A percentile compares a stretch with the other conserved stretches of the same genome.
These are phyloP conservation scores for Cryptosporidium felis DNA, from an alignment of 169 alveolate species.

Conservation along the genomic window DNA sequence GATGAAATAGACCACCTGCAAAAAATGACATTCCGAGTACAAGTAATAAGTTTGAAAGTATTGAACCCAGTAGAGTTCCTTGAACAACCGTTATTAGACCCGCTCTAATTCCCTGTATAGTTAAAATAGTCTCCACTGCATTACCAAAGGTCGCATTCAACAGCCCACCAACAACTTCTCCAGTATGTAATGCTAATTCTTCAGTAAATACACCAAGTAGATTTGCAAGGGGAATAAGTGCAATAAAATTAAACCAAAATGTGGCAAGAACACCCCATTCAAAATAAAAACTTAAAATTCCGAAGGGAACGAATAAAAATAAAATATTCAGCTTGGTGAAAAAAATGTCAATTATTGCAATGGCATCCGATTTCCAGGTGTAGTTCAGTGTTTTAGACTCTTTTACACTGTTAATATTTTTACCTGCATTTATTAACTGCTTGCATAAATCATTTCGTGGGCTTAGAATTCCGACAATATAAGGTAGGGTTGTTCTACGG, in stretches of 20 bases:
- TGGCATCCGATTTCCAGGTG: constrained; percentile 74
- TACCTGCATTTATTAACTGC: constrained; percentile 31
- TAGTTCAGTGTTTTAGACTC: constrained; percentile 61
- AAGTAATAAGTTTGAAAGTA: constrained; percentile 83
- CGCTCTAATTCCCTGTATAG: constrained; percentile 82
- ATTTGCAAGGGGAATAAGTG: constrained; percentile 84
- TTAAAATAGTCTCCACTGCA: constrained; percentile 88
- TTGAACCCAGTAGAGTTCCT: constrained; percentile 86
- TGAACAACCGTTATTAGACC: constrained; percentile 85
- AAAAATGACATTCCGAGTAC: constrained; percentile 87
- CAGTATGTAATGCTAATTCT: constrained; percentile 85
- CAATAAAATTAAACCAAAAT: constrained; percentile 81
- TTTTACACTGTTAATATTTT: background rate
- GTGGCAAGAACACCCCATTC: constrained; percentile 76
- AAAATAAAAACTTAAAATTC: constrained; percentile 74
- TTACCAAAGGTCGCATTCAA: constrained; percentile 90
- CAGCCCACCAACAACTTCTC: constrained; percentile 86
- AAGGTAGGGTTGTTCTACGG: constrained; percentile 59
- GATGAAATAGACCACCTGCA: constrained; percentile 86
- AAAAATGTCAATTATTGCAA: constrained; percentile 71
- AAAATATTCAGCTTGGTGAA: constrained; percentile 73
- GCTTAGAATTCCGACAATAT: constrained; percentile 29
- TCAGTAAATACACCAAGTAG: constrained; percentile 86
- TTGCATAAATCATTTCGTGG: constrained; percentile 36
- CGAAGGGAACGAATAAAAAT: constrained; percentile 78